phyloP scores from a whole-genome alignment of 2,329 filamentous ascomycete species.

The Pseudofabraea citricarpa region DNA sequence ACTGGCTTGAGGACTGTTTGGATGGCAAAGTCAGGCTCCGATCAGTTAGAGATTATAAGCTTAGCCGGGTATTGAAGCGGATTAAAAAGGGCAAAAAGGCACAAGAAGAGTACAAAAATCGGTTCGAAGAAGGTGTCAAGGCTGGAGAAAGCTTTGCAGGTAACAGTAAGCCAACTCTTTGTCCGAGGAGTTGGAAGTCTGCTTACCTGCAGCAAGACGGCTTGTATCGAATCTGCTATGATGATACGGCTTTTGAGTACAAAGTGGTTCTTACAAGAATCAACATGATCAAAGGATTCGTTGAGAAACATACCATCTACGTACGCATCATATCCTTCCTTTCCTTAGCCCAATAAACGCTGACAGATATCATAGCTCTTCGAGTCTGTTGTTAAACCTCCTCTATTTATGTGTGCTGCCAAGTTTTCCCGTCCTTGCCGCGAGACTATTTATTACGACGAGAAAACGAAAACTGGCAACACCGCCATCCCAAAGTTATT shows the following conservation, averaged over 20 bases:
- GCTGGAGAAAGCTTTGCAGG: constrained; percentile 40
- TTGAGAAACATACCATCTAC: constrained; percentile 55
- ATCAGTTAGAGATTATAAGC: constrained; percentile 13
- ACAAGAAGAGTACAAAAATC: constrained; percentile 30
- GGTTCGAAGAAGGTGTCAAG: constrained; percentile 26
- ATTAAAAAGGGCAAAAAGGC: constrained; percentile 31
- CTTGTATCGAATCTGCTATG: constrained; percentile 57
- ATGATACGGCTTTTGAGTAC: constrained; percentile 59
- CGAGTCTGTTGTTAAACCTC: constrained; percentile 56
- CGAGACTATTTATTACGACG: constrained; percentile 28
- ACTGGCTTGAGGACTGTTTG: constrained; percentile 40
- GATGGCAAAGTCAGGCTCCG: constrained; percentile 24
- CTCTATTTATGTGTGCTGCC: constrained; percentile 55
- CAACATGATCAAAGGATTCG: constrained; percentile 37
- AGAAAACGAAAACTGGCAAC: too few species aligned
- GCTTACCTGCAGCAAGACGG: constrained; percentile 3
- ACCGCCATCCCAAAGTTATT: constrained; percentile 37
- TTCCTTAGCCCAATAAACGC: neutral
- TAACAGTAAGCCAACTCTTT: constrained; percentile 38
- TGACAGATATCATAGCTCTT: constrained; percentile 51
- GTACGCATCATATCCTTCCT: constrained; percentile 37
- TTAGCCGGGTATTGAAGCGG: constrained; percentile 14
- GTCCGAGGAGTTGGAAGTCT: neutral
- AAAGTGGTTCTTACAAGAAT: constrained; percentile 55
- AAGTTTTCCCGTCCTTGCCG: constrained; percentile 35